Percentiles rank a stretch among this genome's conserved stretches.
Evolutionary conservation across 768 basidiomycete species (phyloP).

Genomic region (Russula olivacea): DNA sequence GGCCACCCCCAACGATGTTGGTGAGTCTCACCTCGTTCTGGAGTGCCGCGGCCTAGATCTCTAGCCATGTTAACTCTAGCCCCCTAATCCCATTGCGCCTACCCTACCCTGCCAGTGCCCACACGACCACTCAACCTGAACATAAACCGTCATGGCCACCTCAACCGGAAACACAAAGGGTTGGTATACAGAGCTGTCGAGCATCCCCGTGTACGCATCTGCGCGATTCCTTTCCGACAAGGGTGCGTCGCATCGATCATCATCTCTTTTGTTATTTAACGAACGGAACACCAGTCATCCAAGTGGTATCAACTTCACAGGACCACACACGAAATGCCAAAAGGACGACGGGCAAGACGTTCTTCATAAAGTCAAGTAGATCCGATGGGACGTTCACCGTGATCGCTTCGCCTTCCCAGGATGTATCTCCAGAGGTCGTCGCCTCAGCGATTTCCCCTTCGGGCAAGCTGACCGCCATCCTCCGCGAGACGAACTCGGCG

Average conservation of each 20-base stretch:
- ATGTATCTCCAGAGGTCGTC: conserved; percentile 25
- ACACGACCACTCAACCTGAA: conserved; percentile 7
- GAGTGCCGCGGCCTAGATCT: neutral
- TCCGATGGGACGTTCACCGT: conserved; percentile 15
- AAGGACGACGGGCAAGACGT: conserved; percentile 20
- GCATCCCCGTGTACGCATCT: conserved; percentile 17
- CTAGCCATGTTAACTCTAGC: neutral
- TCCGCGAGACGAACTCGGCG: conserved; percentile 23
- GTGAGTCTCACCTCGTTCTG: neutral
- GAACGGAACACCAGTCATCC: conserved; percentile 9
- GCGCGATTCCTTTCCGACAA: conserved; percentile 22
- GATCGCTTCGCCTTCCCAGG: conserved; percentile 20
- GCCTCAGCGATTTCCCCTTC: conserved; percentile 26
- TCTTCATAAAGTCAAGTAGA: conserved; percentile 14
- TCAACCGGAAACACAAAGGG: conserved; percentile 5
- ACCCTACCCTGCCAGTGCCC: neutral
- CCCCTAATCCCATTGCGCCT: neutral
- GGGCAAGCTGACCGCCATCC: conserved; percentile 26
- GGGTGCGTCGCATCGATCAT: conserved; percentile 8
- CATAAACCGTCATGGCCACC: conserved; percentile 5
- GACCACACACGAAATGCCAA: conserved; percentile 23
- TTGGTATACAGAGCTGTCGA: conserved; percentile 21
- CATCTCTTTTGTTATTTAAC: neutral
- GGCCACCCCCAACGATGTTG: neutral
- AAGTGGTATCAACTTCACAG: conserved; percentile 16